Percentiles rank a stretch among this genome's conserved stretches.
Conservation (phyloP, 495 filamentous ascomycete genomes). For the Apodospora peruviana region DNA sequence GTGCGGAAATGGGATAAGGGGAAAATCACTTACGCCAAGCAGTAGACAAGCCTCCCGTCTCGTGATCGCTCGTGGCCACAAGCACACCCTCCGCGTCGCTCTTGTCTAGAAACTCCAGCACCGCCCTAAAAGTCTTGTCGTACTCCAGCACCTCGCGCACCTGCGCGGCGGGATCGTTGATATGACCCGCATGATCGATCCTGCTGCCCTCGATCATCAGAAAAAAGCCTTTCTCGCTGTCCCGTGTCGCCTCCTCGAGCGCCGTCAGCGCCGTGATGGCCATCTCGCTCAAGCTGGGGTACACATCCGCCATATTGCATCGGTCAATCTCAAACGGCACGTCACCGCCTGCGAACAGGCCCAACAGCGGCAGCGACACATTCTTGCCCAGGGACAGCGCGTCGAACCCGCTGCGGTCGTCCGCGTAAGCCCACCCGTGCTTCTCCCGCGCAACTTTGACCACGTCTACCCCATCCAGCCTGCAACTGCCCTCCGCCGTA, state of each 20-base stretch:
- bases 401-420: conserved; percentile 72
- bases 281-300: conserved; percentile 92
- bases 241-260: conserved; percentile 74
- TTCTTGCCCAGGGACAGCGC: conserved; percentile 60
- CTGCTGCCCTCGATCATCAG: conserved; percentile 95
- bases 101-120: conserved; percentile 76
- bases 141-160: conserved; percentile 92
- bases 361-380: conserved; percentile 76
- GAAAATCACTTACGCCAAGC: conserved; percentile 58
- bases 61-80: conserved; percentile 88
- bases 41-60: conserved; percentile 81
- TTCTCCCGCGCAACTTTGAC: conserved; percentile 61
- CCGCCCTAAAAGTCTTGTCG: conserved; percentile 75
- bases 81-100: conserved; percentile 70
- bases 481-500: conserved; percentile 67
- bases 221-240: conserved; percentile 92
- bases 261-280: conserved; percentile 71
- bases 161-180: conserved; percentile 91
- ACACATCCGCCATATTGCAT: conserved; percentile 65
- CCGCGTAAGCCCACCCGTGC: conserved; percentile 72
- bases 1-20: not conserved
- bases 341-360: conserved; percentile 76
- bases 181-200: conserved; percentile 94
- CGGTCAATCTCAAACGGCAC: conserved; percentile 93
- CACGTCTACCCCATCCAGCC: conserved; percentile 66